phyloP scores from a whole-genome alignment of 148 eudicot genomes.

The Vaccinium myrtillus region DNA sequence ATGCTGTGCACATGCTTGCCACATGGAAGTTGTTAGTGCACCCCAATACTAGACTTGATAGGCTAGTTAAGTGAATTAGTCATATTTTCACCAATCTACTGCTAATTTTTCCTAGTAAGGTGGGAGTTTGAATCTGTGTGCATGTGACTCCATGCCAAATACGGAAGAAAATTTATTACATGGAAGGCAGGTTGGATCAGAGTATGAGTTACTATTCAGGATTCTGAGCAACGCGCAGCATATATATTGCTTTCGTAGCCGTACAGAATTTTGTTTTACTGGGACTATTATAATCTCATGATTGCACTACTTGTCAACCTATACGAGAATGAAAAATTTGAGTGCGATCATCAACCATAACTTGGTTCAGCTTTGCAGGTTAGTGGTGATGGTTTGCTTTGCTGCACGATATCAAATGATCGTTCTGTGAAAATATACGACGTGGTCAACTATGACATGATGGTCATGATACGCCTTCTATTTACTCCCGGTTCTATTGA shows the following conservation, averaged over 20 bases:
- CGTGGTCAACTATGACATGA: conserved; percentile 97
- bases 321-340: not conserved
- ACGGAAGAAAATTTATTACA: not conserved
- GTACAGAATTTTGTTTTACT: not conserved
- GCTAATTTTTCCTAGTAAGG: not conserved
- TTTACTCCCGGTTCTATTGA: conserved; percentile 79
- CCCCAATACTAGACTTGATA: not conserved
- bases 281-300: not conserved
- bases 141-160: not conserved
- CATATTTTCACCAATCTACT: not conserved
- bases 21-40: not conserved
- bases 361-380: conserved; percentile 65
- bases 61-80: not conserved
- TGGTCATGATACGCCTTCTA: conserved; percentile 89
- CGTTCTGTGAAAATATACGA: conserved; percentile 87
- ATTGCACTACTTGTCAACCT: not conserved
- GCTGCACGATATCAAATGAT: conserved; percentile 91
- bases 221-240: not conserved
- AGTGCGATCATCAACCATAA: conserved; percentile 31
- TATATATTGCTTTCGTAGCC: not conserved
- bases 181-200: not conserved
- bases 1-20: not conserved
- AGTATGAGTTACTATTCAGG: not conserved
- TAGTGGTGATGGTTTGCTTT: conserved; percentile 87
- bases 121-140: not conserved